Evolutionary conservation across 768 basidiomycete genomes (phyloP), one percentile per base, ranked within the genome.

Genomic region (Cystobasidiopsis lactophilus): DNA sequence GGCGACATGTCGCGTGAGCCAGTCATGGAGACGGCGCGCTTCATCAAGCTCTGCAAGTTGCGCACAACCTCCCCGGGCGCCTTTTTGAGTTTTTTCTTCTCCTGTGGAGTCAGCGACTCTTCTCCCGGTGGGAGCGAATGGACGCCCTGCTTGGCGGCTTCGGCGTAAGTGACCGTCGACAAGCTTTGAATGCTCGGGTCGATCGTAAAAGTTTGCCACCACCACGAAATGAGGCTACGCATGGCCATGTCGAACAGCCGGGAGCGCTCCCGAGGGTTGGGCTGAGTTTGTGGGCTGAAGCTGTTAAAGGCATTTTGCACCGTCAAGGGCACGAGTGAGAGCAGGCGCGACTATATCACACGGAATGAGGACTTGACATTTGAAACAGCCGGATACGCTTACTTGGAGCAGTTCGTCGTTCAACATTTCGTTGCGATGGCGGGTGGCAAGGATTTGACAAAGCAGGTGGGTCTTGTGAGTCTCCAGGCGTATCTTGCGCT

Each of bases 391-490:
- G 11, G 18, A 5, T 19, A n/a, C 7, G 40, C 18, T 21, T n/a
- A 52, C 40, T 2, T 40, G 47, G 24, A 48, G 31, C 21, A 5
- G 26, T 21, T 29, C 39, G 35, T 53, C 54, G 29, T 53, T 53
- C 5, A 37, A 38, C 18, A 21, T 23, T 19, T n/a, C 41, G 39
- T 98, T 96, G 38, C 93, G 75, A 21, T 76, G 66, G 41, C 71
- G 66, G 3, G 79, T 82, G 62, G 79, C 85, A 14, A 75, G 74
- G 13, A 96, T 72, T 14, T 93, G 71, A n/a, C 75, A 69, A 11
- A 89, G 67, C 9, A 85, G 83, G 60, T 98, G 93, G 14, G 85
- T 70, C 67, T 91, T 89, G 69, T 96, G 91, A 51, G 76, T 78
- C 53, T 80, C 75, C 43, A 89, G 75, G 31, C 88, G 74, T 9